Conservation (phyloP, 2,329 filamentous ascomycete species). For the Dothideomycetes sp. region DNA sequence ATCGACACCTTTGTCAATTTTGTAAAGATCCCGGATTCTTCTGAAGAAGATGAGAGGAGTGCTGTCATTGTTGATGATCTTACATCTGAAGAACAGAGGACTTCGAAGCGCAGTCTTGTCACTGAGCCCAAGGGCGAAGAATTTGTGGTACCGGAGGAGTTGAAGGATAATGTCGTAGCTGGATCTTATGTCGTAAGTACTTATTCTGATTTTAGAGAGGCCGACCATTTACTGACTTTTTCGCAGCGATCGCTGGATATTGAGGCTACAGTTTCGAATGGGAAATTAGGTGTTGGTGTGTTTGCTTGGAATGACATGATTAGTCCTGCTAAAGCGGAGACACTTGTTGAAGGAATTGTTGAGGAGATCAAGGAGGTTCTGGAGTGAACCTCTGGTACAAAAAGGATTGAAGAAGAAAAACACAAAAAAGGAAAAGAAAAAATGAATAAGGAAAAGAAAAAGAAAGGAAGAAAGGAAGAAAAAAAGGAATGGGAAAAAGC, state of each 20-base stretch:
- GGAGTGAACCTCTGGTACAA: no score
- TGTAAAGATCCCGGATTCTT: constrained; percentile 44
- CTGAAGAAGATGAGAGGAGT: constrained; percentile 15
- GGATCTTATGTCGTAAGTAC: constrained; percentile 32
- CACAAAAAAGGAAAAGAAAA: no score
- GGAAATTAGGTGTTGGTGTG: constrained; percentile 44
- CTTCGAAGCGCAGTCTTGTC: constrained; percentile 19
- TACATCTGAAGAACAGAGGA: constrained; percentile 15
- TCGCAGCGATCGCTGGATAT: constrained; percentile 46
- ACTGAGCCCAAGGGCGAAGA: constrained; percentile 6
- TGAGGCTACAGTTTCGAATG: constrained; percentile 42
- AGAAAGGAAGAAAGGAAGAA: no score
- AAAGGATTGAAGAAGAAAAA: no score
- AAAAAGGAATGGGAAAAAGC: no score
- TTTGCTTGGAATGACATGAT: constrained; percentile 41
- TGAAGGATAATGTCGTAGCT: constrained; percentile 21
- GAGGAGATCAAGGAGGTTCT: constrained; percentile 15
- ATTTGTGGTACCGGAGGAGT: constrained; percentile 18
- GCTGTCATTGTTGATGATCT: constrained; percentile 20
- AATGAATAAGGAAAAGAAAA: no score
- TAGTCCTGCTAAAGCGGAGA: constrained; percentile 28
- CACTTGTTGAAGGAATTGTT: constrained; percentile 28
- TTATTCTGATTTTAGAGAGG: not conserved
- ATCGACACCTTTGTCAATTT: constrained; percentile 78
- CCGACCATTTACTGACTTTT: constrained; percentile 16